These are phyloP conservation scores for Peronospora farinosa DNA, from an alignment of 352 stramenopile species.

Conservation along the genomic window DNA sequence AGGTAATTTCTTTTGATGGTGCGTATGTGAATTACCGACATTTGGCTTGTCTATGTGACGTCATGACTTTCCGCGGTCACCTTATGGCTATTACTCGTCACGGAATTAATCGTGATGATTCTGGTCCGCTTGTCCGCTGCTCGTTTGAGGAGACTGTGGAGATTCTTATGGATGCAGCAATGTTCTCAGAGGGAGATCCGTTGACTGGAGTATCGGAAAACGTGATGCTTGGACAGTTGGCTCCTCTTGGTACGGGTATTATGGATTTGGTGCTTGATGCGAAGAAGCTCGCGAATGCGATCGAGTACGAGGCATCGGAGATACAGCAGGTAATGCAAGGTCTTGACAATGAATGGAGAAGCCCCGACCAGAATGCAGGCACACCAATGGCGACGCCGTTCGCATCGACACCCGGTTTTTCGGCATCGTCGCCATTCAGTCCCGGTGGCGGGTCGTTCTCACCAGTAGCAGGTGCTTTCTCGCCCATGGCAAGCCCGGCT, in stretches of 20 bases:
- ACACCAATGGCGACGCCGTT: conserved; percentile 85
- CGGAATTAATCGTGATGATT: conserved; percentile 99
- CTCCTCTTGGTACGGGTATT: conserved; percentile 93
- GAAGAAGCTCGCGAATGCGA: conserved; percentile 95
- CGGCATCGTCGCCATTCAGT: conserved; percentile 85
- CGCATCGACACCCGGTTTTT: conserved; percentile 79
- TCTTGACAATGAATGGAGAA: conserved; percentile 89
- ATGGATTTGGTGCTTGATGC: conserved; percentile 98
- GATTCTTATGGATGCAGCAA: conserved; percentile 98
- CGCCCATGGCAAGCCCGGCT: conserved; percentile 73
- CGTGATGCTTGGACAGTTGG: conserved; percentile 97
- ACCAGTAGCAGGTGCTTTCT: conserved; percentile 81
- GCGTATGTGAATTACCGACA: conserved; percentile 99
- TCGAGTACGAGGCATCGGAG: conserved; percentile 93
- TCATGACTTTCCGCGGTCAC: conserved; percentile 98
- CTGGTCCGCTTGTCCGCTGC: conserved; percentile 94
- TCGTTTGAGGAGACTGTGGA: conserved; percentile 99
- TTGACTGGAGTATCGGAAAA: conserved; percentile 98
- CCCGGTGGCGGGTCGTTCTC: conserved; percentile 84
- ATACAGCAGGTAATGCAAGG: conserved; percentile 88
- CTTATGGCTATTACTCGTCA: conserved; percentile 97
- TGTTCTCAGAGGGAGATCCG: conserved; percentile 96
- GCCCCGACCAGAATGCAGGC: conserved; percentile 63
- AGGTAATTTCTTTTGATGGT: conserved; percentile 98
- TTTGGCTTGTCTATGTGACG: conserved; percentile 96